Percentiles rank a stretch among this genome's conserved stretches.
Evolutionary conservation across 495 filamentous ascomycete species (phyloP).

Genomic region (Parachaetomium inaequale): DNA sequence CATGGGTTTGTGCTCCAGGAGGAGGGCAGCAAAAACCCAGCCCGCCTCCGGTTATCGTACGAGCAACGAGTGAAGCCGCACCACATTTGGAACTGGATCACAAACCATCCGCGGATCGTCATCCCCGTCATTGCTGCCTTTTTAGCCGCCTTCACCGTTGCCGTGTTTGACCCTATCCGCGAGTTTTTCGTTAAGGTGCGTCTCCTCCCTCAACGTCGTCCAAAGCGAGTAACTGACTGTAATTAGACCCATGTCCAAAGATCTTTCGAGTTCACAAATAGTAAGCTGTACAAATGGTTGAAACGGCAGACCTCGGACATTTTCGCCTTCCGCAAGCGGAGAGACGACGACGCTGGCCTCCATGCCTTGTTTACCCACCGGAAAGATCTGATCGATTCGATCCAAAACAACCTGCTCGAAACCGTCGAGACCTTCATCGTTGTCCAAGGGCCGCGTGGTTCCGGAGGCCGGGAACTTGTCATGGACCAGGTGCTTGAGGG

Average conservation of each 20-base stretch:
- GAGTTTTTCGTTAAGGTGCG: conserved; percentile 80
- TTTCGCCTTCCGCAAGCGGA: conserved; percentile 47
- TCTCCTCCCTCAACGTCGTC: too few species aligned
- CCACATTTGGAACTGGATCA: conserved; percentile 81
- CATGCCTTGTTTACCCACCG: conserved; percentile 85
- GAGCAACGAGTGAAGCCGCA: conserved; percentile 70
- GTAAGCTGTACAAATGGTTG: conserved; percentile 70
- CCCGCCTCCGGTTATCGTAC: conserved; percentile 74
- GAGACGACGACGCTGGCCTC: conserved; percentile 64
- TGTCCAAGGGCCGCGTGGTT: conserved; percentile 85
- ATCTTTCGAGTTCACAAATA: conserved; percentile 69
- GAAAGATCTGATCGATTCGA: conserved; percentile 70
- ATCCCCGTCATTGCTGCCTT: conserved; percentile 78
- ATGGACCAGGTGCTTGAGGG: conserved; percentile 77
- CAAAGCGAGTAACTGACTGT: conserved; percentile 2
- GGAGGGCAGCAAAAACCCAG: conserved; percentile 70
- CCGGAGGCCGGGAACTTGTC: conserved; percentile 84
- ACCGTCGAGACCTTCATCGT: conserved; percentile 90
- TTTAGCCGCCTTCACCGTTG: conserved; percentile 78
- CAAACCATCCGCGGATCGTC: conserved; percentile 84
- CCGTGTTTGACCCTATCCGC: conserved; percentile 86
- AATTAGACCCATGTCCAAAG: conserved; percentile 66
- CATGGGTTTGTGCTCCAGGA: conserved; percentile 74
- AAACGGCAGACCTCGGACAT: conserved; percentile 72
- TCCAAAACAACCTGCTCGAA: conserved; percentile 83